phyloP scores from a whole-genome alignment of 140 eudicot species.

The Senecio squalidus region DNA sequence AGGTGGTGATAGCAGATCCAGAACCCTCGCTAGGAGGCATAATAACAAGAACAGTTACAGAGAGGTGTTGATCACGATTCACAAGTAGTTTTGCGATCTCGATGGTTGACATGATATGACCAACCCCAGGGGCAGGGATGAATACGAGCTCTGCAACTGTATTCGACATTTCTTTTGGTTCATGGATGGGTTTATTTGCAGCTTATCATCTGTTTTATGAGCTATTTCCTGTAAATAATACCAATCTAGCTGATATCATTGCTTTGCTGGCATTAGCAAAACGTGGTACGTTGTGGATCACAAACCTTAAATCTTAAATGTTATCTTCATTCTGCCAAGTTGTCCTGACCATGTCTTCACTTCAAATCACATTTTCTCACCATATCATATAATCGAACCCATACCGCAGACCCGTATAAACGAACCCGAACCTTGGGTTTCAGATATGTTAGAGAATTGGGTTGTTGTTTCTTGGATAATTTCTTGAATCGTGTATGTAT shows the following conservation, averaged over 20 bases:
- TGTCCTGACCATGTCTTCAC: too few species aligned
- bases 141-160: conserved; percentile 11
- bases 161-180: conserved; percentile 11
- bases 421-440: too few species aligned
- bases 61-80: conserved; percentile 3
- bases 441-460: too few species aligned
- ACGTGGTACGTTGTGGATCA: too few species aligned
- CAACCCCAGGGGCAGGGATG: conserved; percentile 13
- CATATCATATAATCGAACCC: too few species aligned
- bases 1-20: background rate
- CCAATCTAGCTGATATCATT: background rate
- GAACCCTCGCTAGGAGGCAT: conserved; percentile 2
- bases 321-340: too few species aligned
- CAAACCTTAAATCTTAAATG: too few species aligned
- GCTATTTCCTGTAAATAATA: background rate
- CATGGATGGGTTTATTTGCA: background rate
- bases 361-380: too few species aligned
- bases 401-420: too few species aligned
- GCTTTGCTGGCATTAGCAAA: background rate
- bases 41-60: background rate
- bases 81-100: conserved; percentile 12
- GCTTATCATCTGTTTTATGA: background rate
- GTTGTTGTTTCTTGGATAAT: too few species aligned
- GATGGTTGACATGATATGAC: conserved; percentile 12
- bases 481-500: too few species aligned